Evolutionary conservation across 2,329 filamentous ascomycete genomes (phyloP).

Genomic region (Penicillium sp.): DNA sequence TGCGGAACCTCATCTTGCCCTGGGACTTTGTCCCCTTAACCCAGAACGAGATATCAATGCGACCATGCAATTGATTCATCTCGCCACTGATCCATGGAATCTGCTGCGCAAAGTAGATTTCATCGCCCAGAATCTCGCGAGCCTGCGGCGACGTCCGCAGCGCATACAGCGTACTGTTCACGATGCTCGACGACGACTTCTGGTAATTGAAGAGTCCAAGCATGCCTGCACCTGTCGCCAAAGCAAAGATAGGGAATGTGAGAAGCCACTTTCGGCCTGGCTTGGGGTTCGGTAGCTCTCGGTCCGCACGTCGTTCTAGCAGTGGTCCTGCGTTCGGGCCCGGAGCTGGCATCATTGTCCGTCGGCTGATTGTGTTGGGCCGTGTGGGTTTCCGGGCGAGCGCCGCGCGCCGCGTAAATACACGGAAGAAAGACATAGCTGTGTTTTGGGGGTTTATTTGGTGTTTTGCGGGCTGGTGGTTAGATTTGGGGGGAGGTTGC

Average conservation of each 20-base stretch:
- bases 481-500: conserved; percentile 6
- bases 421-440: conserved; percentile 13
- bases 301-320: conserved; percentile 52
- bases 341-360: conserved; percentile 52
- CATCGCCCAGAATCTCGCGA: conserved; percentile 76
- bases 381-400: conserved; percentile 9
- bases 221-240: conserved; percentile 67
- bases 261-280: conserved; percentile 62
- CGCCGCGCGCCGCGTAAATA: conserved; percentile 15
- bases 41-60: conserved; percentile 81
- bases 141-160: conserved; percentile 76
- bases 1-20: conserved; percentile 78
- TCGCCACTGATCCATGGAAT: conserved; percentile 82
- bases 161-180: conserved; percentile 87
- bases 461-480: not conserved
- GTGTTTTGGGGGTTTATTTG: not conserved
- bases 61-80: conserved; percentile 90
- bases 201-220: conserved; percentile 99
- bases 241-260: conserved; percentile 77
- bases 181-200: conserved; percentile 80
- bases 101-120: conserved; percentile 75
- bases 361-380: conserved; percentile 27
- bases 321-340: conserved; percentile 51
- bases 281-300: conserved; percentile 49
- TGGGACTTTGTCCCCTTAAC: conserved; percentile 73